These are phyloP conservation scores for Diplocarpon rosae DNA, from an alignment of 2,329 filamentous ascomycete genomes.

Conservation along the genomic window DNA sequence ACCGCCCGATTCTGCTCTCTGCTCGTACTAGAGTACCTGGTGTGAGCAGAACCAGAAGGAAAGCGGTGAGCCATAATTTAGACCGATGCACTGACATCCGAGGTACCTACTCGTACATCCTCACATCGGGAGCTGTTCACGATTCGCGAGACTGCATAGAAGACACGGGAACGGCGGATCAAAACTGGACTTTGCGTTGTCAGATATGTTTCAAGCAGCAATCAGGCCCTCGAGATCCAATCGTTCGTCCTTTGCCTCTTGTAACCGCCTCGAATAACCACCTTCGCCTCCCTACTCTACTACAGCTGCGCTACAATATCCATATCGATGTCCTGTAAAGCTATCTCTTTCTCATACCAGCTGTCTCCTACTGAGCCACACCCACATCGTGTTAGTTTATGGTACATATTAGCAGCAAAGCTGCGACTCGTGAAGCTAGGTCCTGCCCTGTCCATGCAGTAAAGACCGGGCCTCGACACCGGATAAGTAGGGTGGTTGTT, in stretches of 20 bases:
- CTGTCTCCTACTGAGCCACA: neutral
- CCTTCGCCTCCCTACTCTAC: neutral
- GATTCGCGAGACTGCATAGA: too few relatives aligned
- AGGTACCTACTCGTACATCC: too few relatives aligned
- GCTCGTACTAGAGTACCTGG: too few relatives aligned
- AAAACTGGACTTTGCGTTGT: too few relatives aligned
- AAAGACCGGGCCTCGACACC: constrained; percentile 5
- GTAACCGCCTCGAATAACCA: constrained; percentile 4
- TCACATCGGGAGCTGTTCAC: too few relatives aligned
- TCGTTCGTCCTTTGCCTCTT: constrained; percentile 5
- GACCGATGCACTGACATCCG: too few relatives aligned
- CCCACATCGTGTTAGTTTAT: constrained; percentile 4
- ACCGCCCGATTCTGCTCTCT: too few relatives aligned
- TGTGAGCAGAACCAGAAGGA: too few relatives aligned
- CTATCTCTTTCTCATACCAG: neutral
- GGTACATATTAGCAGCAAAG: constrained; percentile 8
- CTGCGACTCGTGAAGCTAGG: constrained; percentile 5
- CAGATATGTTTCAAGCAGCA: too few relatives aligned
- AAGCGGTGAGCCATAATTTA: too few relatives aligned
- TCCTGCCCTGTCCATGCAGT: constrained; percentile 4
- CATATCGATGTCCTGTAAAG: constrained; percentile 1
- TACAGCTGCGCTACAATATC: neutral
- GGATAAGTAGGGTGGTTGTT: constrained; percentile 9
- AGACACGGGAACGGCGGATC: too few relatives aligned
- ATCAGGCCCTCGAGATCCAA: constrained; percentile 4